Conservation (phyloP, 1,284 basidiomycete genomes). For the Cerioporus squamosus region DNA sequence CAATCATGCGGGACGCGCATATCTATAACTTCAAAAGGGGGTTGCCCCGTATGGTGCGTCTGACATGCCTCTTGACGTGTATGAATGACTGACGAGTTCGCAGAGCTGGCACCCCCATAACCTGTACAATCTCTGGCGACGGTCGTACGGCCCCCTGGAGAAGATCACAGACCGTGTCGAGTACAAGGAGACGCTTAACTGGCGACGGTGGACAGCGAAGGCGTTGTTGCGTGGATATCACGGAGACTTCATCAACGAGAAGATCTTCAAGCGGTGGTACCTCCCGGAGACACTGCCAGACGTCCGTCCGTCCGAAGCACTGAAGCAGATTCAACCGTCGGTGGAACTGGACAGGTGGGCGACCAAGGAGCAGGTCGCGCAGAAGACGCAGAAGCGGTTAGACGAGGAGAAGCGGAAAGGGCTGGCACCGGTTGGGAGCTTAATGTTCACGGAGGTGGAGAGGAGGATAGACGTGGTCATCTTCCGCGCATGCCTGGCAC, state of each 20-base stretch:
- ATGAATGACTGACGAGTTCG: conserved; percentile 5
- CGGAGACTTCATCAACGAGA: conserved; percentile 93
- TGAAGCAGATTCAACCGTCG: conserved; percentile 40
- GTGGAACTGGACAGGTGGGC: conserved; percentile 48
- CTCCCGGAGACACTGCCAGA: conserved; percentile 88
- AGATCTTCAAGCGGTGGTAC: conserved; percentile 95
- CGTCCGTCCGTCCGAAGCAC: conserved; percentile 62
- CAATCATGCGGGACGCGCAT: conserved; percentile 44
- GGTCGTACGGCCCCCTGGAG: conserved; percentile 53
- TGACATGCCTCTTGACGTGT: not conserved
- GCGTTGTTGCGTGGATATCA: conserved; percentile 94
- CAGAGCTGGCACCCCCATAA: conserved; percentile 85
- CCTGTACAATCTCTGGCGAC: conserved; percentile 71
- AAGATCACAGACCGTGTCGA: conserved; percentile 61
- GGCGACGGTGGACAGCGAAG: conserved; percentile 93
- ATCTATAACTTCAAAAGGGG: conserved; percentile 42
- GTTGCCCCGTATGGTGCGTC: conserved; percentile 50
- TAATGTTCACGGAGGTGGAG: conserved; percentile 96
- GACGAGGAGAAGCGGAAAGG: conserved; percentile 64
- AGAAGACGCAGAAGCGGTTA: conserved; percentile 50
- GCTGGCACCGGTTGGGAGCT: conserved; percentile 81
- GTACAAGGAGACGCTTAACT: conserved; percentile 77
- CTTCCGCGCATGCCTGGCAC: conserved; percentile 91
- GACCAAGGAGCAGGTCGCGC: conserved; percentile 48
- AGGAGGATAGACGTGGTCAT: conserved; percentile 91